Percentiles rank a stretch among this genome's conserved stretches.
Evolutionary conservation across 768 basidiomycete species (phyloP).

Genomic region (Dentipellis fragilis): DNA sequence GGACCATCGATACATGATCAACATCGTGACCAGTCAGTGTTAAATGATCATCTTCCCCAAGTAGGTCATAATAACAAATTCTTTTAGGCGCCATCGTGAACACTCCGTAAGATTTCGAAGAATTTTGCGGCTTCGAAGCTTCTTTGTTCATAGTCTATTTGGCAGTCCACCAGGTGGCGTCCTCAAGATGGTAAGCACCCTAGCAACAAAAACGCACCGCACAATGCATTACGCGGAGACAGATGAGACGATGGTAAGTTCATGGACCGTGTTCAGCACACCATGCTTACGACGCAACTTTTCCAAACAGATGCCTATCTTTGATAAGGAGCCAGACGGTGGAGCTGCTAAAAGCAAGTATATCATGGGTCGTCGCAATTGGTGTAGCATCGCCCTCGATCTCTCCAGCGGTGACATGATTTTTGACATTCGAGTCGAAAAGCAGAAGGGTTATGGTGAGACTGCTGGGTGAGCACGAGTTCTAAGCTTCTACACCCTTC

Average conservation of each 20-base stretch:
- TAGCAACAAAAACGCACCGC: slow-evolving; percentile 75
- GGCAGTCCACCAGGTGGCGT: slow-evolving; percentile 56
- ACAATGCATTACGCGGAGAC: slow-evolving; percentile 77
- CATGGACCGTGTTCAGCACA: not conserved
- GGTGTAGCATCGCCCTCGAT: slow-evolving; percentile 65
- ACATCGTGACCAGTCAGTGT: slow-evolving; percentile 65
- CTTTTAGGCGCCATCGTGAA: slow-evolving; percentile 82
- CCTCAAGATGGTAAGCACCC: slow-evolving; percentile 67
- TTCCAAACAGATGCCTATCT: slow-evolving; percentile 55
- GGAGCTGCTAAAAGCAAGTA: slow-evolving; percentile 63
- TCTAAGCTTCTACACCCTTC: not conserved
- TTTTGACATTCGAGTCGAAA: slow-evolving; percentile 85
- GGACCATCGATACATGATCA: slow-evolving; percentile 88
- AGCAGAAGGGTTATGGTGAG: slow-evolving; percentile 67
- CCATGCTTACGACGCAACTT: not conserved
- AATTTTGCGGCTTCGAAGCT: not conserved
- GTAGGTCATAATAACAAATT: slow-evolving; percentile 1
- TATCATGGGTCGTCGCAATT: slow-evolving; percentile 86
- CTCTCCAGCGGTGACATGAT: slow-evolving; percentile 47
- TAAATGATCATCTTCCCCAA: not conserved
- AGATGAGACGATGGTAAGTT: slow-evolving; percentile 74
- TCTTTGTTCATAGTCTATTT: not conserved
- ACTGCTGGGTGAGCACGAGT: slow-evolving; percentile 57
- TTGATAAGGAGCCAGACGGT: slow-evolving; percentile 69
- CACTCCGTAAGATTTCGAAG: slow-evolving; percentile 57